phyloP scores from a whole-genome alignment of 1,284 basidiomycete genomes.

The Leucoagaricus sp. region DNA sequence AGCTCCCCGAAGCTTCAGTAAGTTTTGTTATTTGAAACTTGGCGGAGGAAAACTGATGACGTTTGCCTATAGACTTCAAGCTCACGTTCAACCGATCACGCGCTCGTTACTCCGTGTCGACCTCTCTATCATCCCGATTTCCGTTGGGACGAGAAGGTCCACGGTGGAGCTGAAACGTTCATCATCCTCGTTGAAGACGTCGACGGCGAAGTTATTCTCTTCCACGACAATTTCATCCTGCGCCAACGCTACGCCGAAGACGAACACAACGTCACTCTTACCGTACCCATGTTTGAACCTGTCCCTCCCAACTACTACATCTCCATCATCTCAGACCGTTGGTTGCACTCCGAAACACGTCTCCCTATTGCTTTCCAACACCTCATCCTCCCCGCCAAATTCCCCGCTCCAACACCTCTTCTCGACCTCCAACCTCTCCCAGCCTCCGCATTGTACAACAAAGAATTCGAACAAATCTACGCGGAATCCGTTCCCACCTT shows the following conservation, averaged over 20 bases:
- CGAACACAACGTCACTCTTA: constrained; percentile 92
- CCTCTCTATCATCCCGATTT: constrained; percentile 93
- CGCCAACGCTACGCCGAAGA: constrained; percentile 89
- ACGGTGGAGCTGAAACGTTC: constrained; percentile 87
- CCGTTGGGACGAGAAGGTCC: constrained; percentile 93
- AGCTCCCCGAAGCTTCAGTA: constrained; percentile 95
- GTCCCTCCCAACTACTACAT: constrained; percentile 98
- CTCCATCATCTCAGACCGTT: constrained; percentile 91
- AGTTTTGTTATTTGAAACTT: constrained; percentile 32
- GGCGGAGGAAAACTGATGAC: constrained; percentile 10
- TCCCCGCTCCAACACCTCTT: constrained; percentile 90
- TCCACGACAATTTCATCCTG: constrained; percentile 91
- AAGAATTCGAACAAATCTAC: constrained; percentile 88
- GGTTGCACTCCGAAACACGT: constrained; percentile 94
- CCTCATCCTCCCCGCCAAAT: constrained; percentile 95
- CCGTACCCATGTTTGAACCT: constrained; percentile 95
- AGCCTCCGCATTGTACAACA: constrained; percentile 88
- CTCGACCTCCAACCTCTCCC: constrained; percentile 94
- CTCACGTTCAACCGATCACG: constrained; percentile 93
- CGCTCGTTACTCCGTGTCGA: constrained; percentile 86
- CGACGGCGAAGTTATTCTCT: constrained; percentile 93
- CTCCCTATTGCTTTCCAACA: constrained; percentile 98
- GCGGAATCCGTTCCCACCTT: constrained; percentile 77
- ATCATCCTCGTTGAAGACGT: constrained; percentile 96
- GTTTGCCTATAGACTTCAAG: constrained; percentile 63